Evolutionary conservation across 2,329 filamentous ascomycete genomes (phyloP).

Genomic region (Apiospora koreana): DNA sequence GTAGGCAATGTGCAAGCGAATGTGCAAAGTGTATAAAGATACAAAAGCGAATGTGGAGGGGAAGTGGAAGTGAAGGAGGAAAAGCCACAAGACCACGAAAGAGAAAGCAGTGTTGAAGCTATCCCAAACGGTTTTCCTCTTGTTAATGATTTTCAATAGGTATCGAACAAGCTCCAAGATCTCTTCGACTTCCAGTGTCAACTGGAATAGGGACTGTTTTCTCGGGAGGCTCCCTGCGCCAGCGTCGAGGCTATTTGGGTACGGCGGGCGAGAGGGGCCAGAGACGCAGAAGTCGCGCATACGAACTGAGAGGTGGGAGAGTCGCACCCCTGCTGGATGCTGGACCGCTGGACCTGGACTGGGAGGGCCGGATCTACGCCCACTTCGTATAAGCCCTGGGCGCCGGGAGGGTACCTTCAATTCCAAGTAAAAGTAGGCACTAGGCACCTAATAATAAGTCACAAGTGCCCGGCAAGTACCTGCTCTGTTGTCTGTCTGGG

Average conservation of each 20-base stretch:
- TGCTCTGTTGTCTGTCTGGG: background rate
- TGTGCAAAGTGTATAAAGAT: slow-evolving; percentile 1
- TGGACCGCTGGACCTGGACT: background rate
- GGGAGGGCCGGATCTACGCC: slow-evolving; percentile 5
- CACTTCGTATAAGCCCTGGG: background rate
- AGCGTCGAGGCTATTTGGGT: slow-evolving; percentile 17
- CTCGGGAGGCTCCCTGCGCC: slow-evolving; percentile 15
- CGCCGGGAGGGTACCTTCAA: background rate
- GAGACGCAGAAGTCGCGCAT: slow-evolving; percentile 20
- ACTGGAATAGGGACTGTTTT: slow-evolving; percentile 17
- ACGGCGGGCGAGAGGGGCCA: slow-evolving; percentile 18
- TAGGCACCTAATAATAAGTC: slow-evolving; percentile 9
- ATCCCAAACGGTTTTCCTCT: background rate
- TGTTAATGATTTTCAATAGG: background rate
- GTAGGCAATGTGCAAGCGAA: slow-evolving; percentile 1
- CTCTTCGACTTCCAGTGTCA: slow-evolving; percentile 9
- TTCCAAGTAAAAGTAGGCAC: slow-evolving; percentile 9
- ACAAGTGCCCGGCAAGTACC: background rate
- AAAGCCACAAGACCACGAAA: background rate
- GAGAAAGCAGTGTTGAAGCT: background rate
- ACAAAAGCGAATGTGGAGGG: slow-evolving; percentile 10
- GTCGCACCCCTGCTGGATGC: background rate
- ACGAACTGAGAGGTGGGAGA: slow-evolving; percentile 14
- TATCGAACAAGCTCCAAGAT: background rate
- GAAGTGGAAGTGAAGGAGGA: slow-evolving; percentile 2